These are phyloP conservation scores for Bruguiera sexangula DNA, from an alignment of 345 rosid species.

Conservation along the genomic window DNA sequence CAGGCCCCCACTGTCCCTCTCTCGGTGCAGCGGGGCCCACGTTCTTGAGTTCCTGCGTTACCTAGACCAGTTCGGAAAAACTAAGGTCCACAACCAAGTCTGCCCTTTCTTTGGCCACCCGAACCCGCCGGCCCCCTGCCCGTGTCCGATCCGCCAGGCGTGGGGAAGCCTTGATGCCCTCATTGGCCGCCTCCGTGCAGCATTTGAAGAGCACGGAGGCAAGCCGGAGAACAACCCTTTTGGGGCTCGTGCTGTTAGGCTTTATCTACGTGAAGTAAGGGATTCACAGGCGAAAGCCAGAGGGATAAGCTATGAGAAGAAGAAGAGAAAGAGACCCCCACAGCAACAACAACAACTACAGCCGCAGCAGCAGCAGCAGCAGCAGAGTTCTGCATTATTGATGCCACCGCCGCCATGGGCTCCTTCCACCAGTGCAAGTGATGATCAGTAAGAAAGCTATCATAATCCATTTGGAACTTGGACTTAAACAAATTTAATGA, in stretches of 20 bases:
- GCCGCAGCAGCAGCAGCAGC: slow-evolving; percentile 29
- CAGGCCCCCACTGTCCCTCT: slow-evolving; percentile 80
- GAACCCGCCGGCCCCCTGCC: slow-evolving; percentile 94
- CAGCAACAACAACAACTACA: slow-evolving; percentile 24
- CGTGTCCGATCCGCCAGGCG: slow-evolving; percentile 95
- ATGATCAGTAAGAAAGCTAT: slow-evolving; percentile 16
- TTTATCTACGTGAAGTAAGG: slow-evolving; percentile 85
- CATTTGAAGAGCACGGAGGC: slow-evolving; percentile 92
- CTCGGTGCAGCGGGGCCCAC: slow-evolving; percentile 91
- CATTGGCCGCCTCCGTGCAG: slow-evolving; percentile 90
- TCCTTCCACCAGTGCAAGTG: slow-evolving; percentile 4
- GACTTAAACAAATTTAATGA: slow-evolving; percentile 3
- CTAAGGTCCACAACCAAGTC: slow-evolving; percentile 76
- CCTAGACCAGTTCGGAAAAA: slow-evolving; percentile 91
- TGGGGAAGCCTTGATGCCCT: slow-evolving; percentile 99
- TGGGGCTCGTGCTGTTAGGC: slow-evolving; percentile 95
- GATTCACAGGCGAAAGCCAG: slow-evolving; percentile 89
- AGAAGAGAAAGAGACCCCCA: slow-evolving; percentile 71
- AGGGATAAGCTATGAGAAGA: slow-evolving; percentile 92
- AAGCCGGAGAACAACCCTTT: slow-evolving; percentile 89
- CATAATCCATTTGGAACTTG: neutral
- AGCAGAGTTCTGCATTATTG: neutral
- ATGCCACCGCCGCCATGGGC: neutral
- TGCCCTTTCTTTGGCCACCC: slow-evolving; percentile 95
- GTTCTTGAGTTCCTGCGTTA: slow-evolving; percentile 91